Evolutionary conservation across 73 alveolate genomes (phyloP).

Genomic region (Breviolum minutum): DNA sequence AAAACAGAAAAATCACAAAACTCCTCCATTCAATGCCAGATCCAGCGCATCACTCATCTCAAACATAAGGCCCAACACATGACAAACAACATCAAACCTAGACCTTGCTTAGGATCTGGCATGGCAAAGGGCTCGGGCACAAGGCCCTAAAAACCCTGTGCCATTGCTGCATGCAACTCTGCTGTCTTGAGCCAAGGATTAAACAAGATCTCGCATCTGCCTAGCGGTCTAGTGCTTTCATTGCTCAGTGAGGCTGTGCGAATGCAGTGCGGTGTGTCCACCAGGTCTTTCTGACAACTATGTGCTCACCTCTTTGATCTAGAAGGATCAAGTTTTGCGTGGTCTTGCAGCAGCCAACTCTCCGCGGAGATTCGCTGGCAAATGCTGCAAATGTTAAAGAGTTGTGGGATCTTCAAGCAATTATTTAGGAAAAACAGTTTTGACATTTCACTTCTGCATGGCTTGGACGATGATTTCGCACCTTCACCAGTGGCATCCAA

Average conservation of each 20-base stretch:
- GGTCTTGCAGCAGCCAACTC: slow-evolving; percentile 23
- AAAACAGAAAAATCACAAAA: background rate
- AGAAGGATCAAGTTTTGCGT: background rate
- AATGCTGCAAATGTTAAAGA: background rate
- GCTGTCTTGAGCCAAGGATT: slow-evolving; percentile 15
- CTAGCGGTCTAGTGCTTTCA: no score
- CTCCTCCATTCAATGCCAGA: no score
- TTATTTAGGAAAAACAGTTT: background rate
- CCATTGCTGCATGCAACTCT: slow-evolving; percentile 50
- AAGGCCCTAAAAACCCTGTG: slow-evolving; percentile 59
- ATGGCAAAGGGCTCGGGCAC: slow-evolving; percentile 23
- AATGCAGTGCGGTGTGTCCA: background rate
- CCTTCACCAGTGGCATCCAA: no score
- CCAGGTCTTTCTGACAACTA: no score
- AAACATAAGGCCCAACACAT: no score
- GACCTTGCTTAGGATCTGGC: background rate
- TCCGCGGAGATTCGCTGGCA: background rate
- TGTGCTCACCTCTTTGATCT: background rate
- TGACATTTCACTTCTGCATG: background rate
- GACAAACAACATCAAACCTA: no score
- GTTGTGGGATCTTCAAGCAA: background rate
- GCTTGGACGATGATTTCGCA: no score
- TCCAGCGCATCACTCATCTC: no score
- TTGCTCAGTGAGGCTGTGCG: background rate
- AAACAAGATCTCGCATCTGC: background rate